Percentiles rank a stretch among this genome's conserved stretches.
Conservation (phyloP, 2,329 filamentous ascomycete species). For the Trichothecium sympodiale region DNA sequence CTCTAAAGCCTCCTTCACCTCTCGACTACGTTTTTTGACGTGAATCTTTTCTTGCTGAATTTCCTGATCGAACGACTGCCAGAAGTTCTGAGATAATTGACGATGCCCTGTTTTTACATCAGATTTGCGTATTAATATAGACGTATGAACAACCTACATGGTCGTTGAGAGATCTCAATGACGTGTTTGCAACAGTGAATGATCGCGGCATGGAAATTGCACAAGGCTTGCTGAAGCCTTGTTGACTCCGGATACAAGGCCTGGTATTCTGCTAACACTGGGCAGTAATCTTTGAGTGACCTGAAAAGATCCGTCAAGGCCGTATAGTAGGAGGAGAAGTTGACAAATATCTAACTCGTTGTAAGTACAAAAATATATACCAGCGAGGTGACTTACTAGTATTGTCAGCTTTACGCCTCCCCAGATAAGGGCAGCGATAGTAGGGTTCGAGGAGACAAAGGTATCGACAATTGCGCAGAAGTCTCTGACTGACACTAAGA, state of each 20-base stretch:
- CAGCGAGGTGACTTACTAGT: conserved; percentile 12
- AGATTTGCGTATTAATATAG: background rate
- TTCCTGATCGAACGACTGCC: conserved; percentile 16
- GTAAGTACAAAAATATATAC: background rate
- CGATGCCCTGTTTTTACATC: conserved; percentile 9
- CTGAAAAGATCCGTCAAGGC: conserved; percentile 23
- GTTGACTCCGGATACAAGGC: conserved; percentile 21
- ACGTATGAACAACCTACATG: conserved; percentile 13
- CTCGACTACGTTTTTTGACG: conserved; percentile 9
- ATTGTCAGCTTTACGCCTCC: conserved; percentile 30
- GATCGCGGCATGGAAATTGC: conserved; percentile 22
- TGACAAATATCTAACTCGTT: conserved; percentile 16
- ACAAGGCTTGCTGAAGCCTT: conserved; percentile 20
- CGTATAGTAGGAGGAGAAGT: conserved; percentile 27
- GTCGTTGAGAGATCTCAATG: conserved; percentile 13
- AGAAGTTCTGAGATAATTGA: conserved; percentile 11
- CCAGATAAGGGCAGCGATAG: conserved; percentile 29
- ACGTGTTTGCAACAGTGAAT: conserved; percentile 22
- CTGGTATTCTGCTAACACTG: conserved; percentile 24
- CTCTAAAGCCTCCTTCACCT: conserved; percentile 14
- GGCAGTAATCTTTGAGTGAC: conserved; percentile 20
- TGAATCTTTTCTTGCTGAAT: conserved; percentile 13
- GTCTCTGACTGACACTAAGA: conserved; percentile 23
- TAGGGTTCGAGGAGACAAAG: conserved; percentile 23
- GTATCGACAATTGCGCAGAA: conserved; percentile 25